Conservation (phyloP, 2,329 filamentous ascomycete species). For the Ascochyta clinopodiicola region DNA sequence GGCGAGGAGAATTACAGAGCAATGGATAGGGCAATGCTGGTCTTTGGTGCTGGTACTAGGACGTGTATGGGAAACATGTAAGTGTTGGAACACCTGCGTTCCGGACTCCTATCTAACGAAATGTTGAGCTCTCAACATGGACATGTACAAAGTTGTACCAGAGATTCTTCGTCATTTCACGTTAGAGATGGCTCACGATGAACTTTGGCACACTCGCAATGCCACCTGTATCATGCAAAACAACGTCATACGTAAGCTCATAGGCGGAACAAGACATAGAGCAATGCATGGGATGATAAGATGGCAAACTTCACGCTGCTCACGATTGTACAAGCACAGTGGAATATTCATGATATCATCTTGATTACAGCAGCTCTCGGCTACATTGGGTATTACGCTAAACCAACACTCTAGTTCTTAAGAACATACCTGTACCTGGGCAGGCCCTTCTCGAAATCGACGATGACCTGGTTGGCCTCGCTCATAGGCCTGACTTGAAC, state of each 20-base stretch:
- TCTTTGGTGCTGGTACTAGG: constrained; percentile 46
- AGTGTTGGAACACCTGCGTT: background rate
- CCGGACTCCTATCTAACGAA: background rate
- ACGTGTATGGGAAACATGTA: constrained; percentile 43
- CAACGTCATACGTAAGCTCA: background rate
- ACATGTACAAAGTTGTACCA: constrained; percentile 32
- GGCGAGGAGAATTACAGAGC: constrained; percentile 17
- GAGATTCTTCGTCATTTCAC: constrained; percentile 27
- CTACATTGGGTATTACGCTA: constrained; percentile 16
- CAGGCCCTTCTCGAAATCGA: constrained; percentile 47
- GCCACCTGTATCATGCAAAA: constrained; percentile 25
- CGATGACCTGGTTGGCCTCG: constrained; percentile 46
- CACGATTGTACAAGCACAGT: background rate
- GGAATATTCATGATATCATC: background rate
- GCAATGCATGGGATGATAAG: background rate
- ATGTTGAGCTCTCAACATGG: constrained; percentile 8
- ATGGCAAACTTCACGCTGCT: background rate
- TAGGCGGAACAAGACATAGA: background rate
- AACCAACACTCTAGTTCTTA: constrained; percentile 26
- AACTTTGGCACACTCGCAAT: constrained; percentile 27
- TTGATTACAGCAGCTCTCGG: constrained; percentile 12
- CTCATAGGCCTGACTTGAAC: constrained; percentile 52
- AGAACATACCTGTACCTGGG: constrained; percentile 54
- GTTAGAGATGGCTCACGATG: constrained; percentile 29
- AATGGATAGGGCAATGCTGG: constrained; percentile 43